phyloP scores from a whole-genome alignment of 805 yeast species.

The Zygotorulaspora danielsina region DNA sequence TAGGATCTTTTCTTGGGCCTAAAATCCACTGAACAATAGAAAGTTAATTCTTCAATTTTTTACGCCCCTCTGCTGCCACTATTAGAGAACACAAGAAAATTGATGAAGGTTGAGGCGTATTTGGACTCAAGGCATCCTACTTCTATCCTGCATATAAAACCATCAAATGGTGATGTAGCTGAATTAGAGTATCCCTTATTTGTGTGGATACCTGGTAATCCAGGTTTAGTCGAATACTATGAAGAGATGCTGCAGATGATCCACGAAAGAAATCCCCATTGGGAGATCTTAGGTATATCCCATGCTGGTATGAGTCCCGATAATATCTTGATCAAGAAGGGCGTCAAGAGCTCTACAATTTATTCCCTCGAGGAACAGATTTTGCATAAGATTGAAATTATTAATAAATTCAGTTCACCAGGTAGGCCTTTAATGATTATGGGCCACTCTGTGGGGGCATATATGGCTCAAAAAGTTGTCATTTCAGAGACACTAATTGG shows the following conservation, averaged over 20 bases:
- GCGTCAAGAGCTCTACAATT: constrained; percentile 15
- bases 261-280: constrained; percentile 40
- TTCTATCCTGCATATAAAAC: constrained; percentile 19
- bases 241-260: constrained; percentile 46
- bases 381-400: constrained; percentile 51
- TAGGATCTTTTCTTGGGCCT: too few relatives aligned
- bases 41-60: too few relatives aligned
- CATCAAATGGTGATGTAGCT: background rate
- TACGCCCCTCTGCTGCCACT: too few relatives aligned
- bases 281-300: constrained; percentile 56
- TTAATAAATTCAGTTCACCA: constrained; percentile 35
- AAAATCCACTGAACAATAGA: too few relatives aligned
- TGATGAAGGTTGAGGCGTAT: constrained; percentile 13
- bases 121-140: constrained; percentile 17
- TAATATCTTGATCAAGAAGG: constrained; percentile 10
- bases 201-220: constrained; percentile 71
- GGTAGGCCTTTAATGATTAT: constrained; percentile 35
- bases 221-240: constrained; percentile 67
- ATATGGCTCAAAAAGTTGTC: constrained; percentile 53
- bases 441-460: constrained; percentile 74
- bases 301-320: constrained; percentile 53
- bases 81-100: too few relatives aligned
- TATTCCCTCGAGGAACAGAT: constrained; percentile 53
- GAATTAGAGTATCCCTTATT: constrained; percentile 38
- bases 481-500: constrained; percentile 20